Conservation (phyloP, 192 early-diverging fungal genomes). For the Gorgonomyces haynaldii region DNA sequence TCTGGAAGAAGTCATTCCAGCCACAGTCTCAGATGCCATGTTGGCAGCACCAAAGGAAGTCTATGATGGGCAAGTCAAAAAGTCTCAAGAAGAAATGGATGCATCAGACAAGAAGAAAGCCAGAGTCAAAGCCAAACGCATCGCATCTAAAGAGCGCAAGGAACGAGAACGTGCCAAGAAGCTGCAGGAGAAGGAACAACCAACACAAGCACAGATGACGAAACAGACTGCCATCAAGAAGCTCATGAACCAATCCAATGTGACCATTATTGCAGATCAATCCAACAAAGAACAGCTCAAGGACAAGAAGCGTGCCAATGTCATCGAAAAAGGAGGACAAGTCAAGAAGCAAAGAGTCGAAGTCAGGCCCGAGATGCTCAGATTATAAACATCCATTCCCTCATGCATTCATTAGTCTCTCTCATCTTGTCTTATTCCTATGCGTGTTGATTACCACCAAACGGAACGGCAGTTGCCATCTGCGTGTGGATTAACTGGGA, state of each 20-base stretch:
- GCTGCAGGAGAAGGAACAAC: conserved; percentile 16
- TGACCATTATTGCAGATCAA: conserved; percentile 40
- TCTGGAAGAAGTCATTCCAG: conserved; percentile 93
- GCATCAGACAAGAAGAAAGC: conserved; percentile 62
- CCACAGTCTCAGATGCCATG: conserved; percentile 66
- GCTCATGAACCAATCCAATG: conserved; percentile 53
- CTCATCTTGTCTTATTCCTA: too few species aligned
- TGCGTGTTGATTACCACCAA: too few species aligned
- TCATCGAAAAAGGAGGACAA: conserved; percentile 31
- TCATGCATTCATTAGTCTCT: too few species aligned
- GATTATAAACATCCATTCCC: too few species aligned
- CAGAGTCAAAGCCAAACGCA: conserved; percentile 55
- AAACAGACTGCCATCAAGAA: conserved; percentile 53
- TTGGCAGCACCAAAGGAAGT: conserved; percentile 85
- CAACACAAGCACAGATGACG: neutral
- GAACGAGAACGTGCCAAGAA: conserved; percentile 26
- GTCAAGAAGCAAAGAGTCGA: conserved; percentile 19
- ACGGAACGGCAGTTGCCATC: too few species aligned
- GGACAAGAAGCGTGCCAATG: conserved; percentile 20
- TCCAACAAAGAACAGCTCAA: conserved; percentile 25
- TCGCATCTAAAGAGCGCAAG: conserved; percentile 48
- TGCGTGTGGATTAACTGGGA: too few species aligned
- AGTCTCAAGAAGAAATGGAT: conserved; percentile 68
- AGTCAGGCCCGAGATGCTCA: conserved; percentile 14
- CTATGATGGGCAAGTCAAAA: conserved; percentile 64